Conservation (phyloP, 2,329 filamentous ascomycete genomes). For the Aspergillus melleus region DNA sequence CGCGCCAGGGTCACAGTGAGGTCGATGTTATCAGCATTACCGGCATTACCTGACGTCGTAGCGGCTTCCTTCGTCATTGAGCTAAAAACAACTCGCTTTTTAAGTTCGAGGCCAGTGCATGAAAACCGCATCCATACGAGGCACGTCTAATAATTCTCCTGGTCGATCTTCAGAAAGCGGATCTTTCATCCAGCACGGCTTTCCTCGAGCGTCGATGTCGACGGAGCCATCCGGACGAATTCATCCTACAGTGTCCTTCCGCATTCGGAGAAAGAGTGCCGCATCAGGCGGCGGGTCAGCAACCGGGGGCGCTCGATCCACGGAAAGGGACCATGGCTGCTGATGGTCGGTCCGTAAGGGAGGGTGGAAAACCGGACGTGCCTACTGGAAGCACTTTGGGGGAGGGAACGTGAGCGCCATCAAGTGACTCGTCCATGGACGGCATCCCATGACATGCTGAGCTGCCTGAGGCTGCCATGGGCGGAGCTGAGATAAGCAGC, state of each 20-base stretch:
- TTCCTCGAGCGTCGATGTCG: conserved; percentile 1
- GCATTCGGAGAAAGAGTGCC: conserved; percentile 29
- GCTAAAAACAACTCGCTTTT: not conserved
- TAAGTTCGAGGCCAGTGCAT: not conserved
- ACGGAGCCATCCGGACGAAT: conserved; percentile 13
- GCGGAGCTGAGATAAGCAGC: not conserved
- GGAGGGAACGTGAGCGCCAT: not conserved
- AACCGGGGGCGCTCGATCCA: not conserved
- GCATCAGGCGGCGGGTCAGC: conserved; percentile 17
- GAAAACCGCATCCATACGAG: conserved; percentile 7
- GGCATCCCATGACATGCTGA: not conserved
- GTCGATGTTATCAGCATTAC: conserved; percentile 35
- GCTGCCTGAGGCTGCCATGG: not conserved
- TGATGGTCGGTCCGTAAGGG: not conserved
- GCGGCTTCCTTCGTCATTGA: not conserved
- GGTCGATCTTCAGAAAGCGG: conserved; percentile 3
- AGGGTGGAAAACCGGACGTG: not conserved
- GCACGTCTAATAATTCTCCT: not conserved
- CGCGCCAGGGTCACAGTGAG: conserved; percentile 31
- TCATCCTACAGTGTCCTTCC: conserved; percentile 16
- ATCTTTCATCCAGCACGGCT: not conserved
- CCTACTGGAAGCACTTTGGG: not conserved
- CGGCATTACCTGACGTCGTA: conserved; percentile 12
- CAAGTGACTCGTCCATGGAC: conserved; percentile 2
- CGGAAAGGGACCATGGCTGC: not conserved